A percentile compares a stretch with the other conserved stretches of the same genome.
phyloP scores from a whole-genome alignment of 768 basidiomycete genomes.

The Calocera viscosa region DNA sequence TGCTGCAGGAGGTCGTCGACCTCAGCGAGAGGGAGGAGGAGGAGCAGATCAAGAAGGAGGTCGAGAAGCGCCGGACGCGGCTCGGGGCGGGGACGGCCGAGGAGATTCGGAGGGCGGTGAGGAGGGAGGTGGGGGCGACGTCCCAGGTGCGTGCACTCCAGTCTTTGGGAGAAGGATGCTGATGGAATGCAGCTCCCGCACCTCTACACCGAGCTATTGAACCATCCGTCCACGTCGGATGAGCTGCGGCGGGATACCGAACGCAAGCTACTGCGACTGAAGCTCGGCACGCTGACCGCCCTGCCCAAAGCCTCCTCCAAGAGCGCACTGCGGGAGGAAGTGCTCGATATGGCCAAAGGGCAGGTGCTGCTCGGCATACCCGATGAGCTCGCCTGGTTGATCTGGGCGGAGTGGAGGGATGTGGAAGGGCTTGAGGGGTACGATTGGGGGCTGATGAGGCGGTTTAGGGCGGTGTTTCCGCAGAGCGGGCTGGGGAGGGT shows the following conservation, averaged over 20 bases:
- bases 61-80: slow-evolving; percentile 65
- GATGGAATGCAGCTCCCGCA: too few relatives aligned
- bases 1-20: slow-evolving; percentile 57
- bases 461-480: slow-evolving; percentile 58
- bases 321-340: slow-evolving; percentile 39
- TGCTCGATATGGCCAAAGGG: slow-evolving; percentile 62
- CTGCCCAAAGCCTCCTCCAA: slow-evolving; percentile 35
- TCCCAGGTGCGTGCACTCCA: slow-evolving; percentile 48
- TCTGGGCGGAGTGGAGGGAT: slow-evolving; percentile 64
- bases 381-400: slow-evolving; percentile 72
- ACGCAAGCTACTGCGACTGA: slow-evolving; percentile 55
- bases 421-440: slow-evolving; percentile 52
- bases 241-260: slow-evolving; percentile 68
- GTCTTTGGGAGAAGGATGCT: too few relatives aligned
- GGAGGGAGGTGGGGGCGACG: slow-evolving; percentile 45
- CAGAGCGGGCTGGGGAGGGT: slow-evolving; percentile 41
- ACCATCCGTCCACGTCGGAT: slow-evolving; percentile 67
- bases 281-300: slow-evolving; percentile 51
- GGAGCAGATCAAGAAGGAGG: slow-evolving; percentile 45
- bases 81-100: slow-evolving; percentile 54
- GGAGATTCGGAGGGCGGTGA: slow-evolving; percentile 49
- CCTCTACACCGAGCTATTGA: slow-evolving; percentile 72
- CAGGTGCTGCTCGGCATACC: slow-evolving; percentile 61
- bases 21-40: slow-evolving; percentile 55
- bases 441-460: slow-evolving; percentile 41